Evolutionary conservation across 2,329 filamentous ascomycete species (phyloP).

Genomic region (Oidium heveae): DNA sequence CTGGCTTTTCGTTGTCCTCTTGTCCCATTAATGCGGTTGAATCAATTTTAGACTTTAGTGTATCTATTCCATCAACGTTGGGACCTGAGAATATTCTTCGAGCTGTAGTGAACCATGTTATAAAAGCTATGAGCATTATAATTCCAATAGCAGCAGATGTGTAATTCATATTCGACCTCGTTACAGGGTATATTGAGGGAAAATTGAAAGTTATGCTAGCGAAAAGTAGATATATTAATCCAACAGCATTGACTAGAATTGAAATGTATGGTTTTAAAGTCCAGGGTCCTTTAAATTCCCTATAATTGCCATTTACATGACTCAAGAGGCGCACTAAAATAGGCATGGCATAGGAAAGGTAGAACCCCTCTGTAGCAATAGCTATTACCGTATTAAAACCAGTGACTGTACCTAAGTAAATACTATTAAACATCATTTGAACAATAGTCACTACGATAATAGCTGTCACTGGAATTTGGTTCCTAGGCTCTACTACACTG

Average conservation of each 20-base stretch:
- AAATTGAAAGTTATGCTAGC: constrained; percentile 31
- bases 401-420: constrained; percentile 28
- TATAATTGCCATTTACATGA: constrained; percentile 18
- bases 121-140: constrained; percentile 22
- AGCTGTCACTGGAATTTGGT: constrained; percentile 23
- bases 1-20: too few relatives aligned
- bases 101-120: constrained; percentile 27
- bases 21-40: too few relatives aligned
- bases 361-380: constrained; percentile 31
- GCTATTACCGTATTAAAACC: constrained; percentile 30
- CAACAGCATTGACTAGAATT: constrained; percentile 20
- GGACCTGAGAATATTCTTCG: constrained; percentile 25
- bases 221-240: constrained; percentile 26
- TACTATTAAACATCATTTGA: constrained; percentile 26
- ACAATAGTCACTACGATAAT: constrained; percentile 21
- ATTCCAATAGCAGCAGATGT: constrained; percentile 28
- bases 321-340: constrained; percentile 24
- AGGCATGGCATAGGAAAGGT: constrained; percentile 31
- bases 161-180: constrained; percentile 30
- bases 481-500: constrained; percentile 20
- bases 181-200: constrained; percentile 24
- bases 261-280: constrained; percentile 16
- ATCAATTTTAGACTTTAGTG: too few relatives aligned
- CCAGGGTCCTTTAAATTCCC: constrained; percentile 17
- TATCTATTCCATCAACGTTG: not conserved